Evolutionary conservation across 1,139 yeast genomes (phyloP).

Genomic region (Yamadazyma membranifaciens): DNA sequence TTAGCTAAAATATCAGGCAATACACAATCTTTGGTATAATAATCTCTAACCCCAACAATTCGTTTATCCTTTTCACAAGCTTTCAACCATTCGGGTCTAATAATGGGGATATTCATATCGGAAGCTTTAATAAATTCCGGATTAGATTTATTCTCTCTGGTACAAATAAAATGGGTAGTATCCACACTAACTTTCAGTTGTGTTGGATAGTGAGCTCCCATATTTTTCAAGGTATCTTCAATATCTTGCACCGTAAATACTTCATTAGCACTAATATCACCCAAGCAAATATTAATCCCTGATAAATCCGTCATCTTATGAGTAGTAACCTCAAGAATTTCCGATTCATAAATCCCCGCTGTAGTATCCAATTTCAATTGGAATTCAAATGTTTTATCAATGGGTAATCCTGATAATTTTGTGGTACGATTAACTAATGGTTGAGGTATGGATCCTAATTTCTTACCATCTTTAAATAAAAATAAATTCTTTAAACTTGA

Average conservation of each 20-base stretch:
- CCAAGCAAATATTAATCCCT: constrained; percentile 90
- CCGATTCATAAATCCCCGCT: constrained; percentile 79
- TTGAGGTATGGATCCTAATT: constrained; percentile 83
- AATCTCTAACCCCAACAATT: constrained; percentile 89
- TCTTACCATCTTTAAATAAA: constrained; percentile 73
- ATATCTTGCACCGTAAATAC: constrained; percentile 62
- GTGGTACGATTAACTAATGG: constrained; percentile 80
- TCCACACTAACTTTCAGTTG: constrained; percentile 77
- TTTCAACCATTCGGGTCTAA: constrained; percentile 95
- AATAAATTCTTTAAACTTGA: constrained; percentile 75
- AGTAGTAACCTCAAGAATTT: constrained; percentile 68
- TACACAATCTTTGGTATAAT: constrained; percentile 57
- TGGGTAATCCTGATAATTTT: constrained; percentile 86
- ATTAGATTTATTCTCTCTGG: constrained; percentile 56
- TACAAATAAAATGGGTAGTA: constrained; percentile 91
- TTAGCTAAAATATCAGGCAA: constrained; percentile 47
- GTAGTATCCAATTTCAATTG: constrained; percentile 82
- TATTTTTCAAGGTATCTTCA: constrained; percentile 56
- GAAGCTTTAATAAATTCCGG: constrained; percentile 74
- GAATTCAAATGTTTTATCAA: constrained; percentile 79
- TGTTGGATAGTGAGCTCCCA: constrained; percentile 74
- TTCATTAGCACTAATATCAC: constrained; percentile 67
- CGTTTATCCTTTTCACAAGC: constrained; percentile 91
- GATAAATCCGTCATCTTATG: constrained; percentile 95
- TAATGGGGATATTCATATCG: constrained; percentile 87